Evolutionary conservation across 202 grass and related monocot species (phyloP).

Genomic region (Eragrostis tef): DNA sequence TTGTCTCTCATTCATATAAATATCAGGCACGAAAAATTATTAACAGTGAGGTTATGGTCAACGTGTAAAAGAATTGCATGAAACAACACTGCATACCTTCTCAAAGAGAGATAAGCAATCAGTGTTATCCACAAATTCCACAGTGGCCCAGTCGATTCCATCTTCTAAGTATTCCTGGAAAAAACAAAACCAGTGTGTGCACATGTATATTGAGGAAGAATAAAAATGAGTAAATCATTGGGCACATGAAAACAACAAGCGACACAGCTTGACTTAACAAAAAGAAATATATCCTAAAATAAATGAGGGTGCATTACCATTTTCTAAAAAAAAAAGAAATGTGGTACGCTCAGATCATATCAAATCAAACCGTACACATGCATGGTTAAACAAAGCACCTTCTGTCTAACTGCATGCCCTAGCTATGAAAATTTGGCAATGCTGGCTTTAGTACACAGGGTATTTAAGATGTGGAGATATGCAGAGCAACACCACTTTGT

Average conservation of each 20-base stretch:
- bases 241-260: conserved; percentile 18
- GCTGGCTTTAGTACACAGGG: not conserved
- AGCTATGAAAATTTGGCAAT: conserved; percentile 8
- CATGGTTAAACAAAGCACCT: not conserved
- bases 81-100: conserved; percentile 65
- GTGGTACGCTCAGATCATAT: conserved; percentile 10
- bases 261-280: too few species aligned
- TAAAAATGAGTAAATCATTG: conserved; percentile 34
- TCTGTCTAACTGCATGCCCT: conserved; percentile 18
- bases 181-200: conserved; percentile 25
- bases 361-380: not conserved
- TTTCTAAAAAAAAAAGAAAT: not conserved
- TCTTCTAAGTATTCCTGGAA: conserved; percentile 92
- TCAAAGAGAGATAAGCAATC: conserved; percentile 96
- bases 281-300: too few species aligned
- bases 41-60: conserved; percentile 7
- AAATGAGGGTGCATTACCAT: too few species aligned
- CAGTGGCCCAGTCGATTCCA: conserved; percentile 87
- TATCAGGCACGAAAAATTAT: not conserved
- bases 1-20: conserved; percentile 14
- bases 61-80: conserved; percentile 3
- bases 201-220: conserved; percentile 17
- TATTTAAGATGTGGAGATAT: too few species aligned
- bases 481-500: too few species aligned
- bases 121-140: conserved; percentile 94